A percentile compares a stretch with the other conserved stretches of the same genome.
phyloP scores from a whole-genome alignment of 176 grass and related monocot species.

The Bothriochloa decipiens region DNA sequence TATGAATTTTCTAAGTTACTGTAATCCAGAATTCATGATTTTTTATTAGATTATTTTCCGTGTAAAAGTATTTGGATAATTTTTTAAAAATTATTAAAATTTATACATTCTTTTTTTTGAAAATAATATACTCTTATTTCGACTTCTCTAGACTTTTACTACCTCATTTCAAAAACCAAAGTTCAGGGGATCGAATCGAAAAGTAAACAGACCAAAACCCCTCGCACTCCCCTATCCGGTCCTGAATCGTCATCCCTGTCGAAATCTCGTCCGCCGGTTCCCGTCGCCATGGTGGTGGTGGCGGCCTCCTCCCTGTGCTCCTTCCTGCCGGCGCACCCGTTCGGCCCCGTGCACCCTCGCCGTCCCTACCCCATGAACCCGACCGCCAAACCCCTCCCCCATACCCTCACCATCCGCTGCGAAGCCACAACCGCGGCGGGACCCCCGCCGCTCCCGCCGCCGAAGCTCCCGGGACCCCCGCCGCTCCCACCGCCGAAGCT shows the following conservation, averaged over 20 bases:
- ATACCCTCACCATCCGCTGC: neutral
- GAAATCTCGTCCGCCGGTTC: neutral
- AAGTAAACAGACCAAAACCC: too few species aligned
- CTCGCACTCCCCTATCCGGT: neutral
- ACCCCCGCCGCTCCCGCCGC: constrained; percentile 18
- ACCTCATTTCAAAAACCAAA: too few species aligned
- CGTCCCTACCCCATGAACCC: neutral
- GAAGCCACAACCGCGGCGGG: neutral
- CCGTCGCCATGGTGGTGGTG: neutral
- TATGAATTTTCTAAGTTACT: too few species aligned
- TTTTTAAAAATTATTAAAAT: too few species aligned
- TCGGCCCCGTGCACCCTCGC: neutral
- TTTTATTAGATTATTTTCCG: too few species aligned
- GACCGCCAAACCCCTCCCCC: neutral
- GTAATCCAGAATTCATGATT: too few species aligned
- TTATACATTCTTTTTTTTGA: too few species aligned
- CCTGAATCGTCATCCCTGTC: neutral
- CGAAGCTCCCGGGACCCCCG: constrained; percentile 37
- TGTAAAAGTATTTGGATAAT: too few species aligned
- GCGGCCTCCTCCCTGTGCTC: neutral
- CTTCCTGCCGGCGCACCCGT: neutral
- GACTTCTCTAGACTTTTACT: too few species aligned
- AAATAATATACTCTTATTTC: too few species aligned
- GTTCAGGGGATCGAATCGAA: too few species aligned
- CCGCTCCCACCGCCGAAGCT: constrained; percentile 52